phyloP scores from a whole-genome alignment of 345 rosid genomes.

The Firmiana major region DNA sequence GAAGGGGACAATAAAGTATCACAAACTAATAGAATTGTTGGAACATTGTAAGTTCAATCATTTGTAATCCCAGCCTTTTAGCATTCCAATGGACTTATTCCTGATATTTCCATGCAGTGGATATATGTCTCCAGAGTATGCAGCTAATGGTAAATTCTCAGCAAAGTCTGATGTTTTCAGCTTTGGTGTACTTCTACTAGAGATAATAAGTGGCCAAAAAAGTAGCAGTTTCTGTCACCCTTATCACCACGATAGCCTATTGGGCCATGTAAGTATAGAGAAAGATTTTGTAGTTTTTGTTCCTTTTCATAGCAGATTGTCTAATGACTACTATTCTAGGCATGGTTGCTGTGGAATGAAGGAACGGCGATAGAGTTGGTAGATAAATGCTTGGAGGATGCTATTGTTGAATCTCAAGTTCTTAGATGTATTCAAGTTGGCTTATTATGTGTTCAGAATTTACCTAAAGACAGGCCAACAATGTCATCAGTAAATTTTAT shows the following conservation, averaged over 20 bases:
- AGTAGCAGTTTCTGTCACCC: background rate
- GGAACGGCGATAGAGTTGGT: background rate
- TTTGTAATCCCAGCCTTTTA: too few species aligned
- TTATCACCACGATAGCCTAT: background rate
- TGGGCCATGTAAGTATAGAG: too few species aligned
- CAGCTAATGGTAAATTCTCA: background rate
- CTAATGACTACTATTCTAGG: background rate
- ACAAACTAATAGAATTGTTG: too few species aligned
- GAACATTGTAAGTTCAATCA: too few species aligned
- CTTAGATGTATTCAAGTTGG: background rate
- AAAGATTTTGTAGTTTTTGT: too few species aligned
- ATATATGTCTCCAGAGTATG: background rate
- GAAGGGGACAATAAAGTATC: too few species aligned
- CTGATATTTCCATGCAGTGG: too few species aligned
- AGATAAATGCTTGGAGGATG: background rate
- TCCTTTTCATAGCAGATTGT: too few species aligned
- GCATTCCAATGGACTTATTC: too few species aligned
- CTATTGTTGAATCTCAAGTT: background rate
- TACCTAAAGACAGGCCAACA: background rate
- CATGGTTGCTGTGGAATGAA: background rate
- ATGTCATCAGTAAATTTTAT: background rate
- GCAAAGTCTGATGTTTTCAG: background rate
- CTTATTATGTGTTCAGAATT: background rate
- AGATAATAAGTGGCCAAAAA: too few species aligned
- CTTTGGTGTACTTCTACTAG: too few species aligned